These are phyloP conservation scores for Sideroxylon spinosum DNA, from an alignment of 179 eudicot genomes.

Conservation along the genomic window DNA sequence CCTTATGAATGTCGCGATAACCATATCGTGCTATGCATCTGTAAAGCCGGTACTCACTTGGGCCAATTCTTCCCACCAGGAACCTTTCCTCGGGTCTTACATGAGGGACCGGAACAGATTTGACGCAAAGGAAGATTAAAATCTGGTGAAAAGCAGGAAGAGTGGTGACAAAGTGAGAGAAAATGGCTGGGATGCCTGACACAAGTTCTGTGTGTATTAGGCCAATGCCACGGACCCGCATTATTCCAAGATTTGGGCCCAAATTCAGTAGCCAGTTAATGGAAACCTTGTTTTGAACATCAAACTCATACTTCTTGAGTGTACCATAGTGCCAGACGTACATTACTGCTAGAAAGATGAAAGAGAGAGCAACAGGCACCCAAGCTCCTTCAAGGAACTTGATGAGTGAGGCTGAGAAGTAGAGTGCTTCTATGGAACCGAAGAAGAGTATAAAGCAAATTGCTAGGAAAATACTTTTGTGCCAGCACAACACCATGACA, in stretches of 20 bases:
- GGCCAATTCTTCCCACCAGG: conserved; percentile 81
- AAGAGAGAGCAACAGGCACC: conserved; percentile 79
- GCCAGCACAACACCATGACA: conserved; percentile 87
- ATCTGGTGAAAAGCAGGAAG: conserved; percentile 97
- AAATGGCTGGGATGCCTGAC: conserved; percentile 86
- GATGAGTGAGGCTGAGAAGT: conserved; percentile 87
- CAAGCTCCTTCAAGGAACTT: conserved; percentile 94
- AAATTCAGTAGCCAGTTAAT: conserved; percentile 87
- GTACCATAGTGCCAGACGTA: conserved; percentile 85
- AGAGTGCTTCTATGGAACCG: conserved; percentile 83
- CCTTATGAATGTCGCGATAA: conserved; percentile 71
- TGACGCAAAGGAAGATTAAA: conserved; percentile 70
- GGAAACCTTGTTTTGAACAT: conserved; percentile 85
- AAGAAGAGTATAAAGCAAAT: conserved; percentile 67
- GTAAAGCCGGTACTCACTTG: conserved; percentile 68
- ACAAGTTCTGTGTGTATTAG: conserved; percentile 89
- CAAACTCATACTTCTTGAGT: conserved; percentile 68
- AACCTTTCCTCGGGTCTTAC: conserved; percentile 75
- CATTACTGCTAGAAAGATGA: conserved; percentile 65
- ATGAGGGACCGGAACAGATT: conserved; percentile 81
- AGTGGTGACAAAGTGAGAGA: conserved; percentile 90
- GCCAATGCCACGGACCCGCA: conserved; percentile 81
- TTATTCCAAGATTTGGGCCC: conserved; percentile 79
- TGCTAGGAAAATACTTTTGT: conserved; percentile 54
- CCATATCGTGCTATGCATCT: conserved; percentile 85